Evolutionary conservation across 2,329 filamentous ascomycete genomes (phyloP).

Genomic region (Berkeleyomyces basicola): DNA sequence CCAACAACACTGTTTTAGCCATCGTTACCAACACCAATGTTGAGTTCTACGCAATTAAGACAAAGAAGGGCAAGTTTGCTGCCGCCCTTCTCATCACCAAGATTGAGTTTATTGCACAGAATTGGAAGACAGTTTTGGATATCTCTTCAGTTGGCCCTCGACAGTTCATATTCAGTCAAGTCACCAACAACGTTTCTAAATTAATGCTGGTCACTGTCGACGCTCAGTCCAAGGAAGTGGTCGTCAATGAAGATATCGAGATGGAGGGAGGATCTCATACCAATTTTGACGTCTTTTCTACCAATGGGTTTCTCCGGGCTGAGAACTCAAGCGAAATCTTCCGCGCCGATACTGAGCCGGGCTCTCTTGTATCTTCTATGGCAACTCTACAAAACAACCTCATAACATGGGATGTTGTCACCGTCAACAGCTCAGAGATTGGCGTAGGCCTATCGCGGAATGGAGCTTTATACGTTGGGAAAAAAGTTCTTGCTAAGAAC

Average conservation of each 20-base stretch:
- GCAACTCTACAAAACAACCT: constrained; percentile 23
- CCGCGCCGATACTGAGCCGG: constrained; percentile 2
- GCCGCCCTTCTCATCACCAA: constrained; percentile 16
- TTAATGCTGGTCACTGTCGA: background rate
- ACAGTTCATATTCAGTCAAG: constrained; percentile 4
- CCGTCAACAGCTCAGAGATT: constrained; percentile 26
- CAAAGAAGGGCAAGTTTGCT: constrained; percentile 30
- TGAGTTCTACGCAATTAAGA: constrained; percentile 52
- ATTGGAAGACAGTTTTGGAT: background rate
- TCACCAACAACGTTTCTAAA: background rate
- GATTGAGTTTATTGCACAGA: background rate
- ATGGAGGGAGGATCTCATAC: background rate
- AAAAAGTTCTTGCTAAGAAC: constrained; percentile 58
- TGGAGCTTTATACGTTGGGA: constrained; percentile 65
- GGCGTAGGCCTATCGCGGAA: constrained; percentile 53
- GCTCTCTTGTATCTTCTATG: background rate
- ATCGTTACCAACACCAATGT: constrained; percentile 53
- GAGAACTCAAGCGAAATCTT: constrained; percentile 6
- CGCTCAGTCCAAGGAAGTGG: background rate
- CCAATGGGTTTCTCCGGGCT: constrained; percentile 6
- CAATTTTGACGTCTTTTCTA: background rate
- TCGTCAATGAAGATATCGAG: background rate
- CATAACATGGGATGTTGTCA: constrained; percentile 28
- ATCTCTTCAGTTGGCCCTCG: constrained; percentile 2
- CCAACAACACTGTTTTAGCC: constrained; percentile 47